Percentiles rank a stretch among this genome's conserved stretches.
Evolutionary conservation across 306 rosid genomes (phyloP).

Genomic region (Cucurbita ficifolia): DNA sequence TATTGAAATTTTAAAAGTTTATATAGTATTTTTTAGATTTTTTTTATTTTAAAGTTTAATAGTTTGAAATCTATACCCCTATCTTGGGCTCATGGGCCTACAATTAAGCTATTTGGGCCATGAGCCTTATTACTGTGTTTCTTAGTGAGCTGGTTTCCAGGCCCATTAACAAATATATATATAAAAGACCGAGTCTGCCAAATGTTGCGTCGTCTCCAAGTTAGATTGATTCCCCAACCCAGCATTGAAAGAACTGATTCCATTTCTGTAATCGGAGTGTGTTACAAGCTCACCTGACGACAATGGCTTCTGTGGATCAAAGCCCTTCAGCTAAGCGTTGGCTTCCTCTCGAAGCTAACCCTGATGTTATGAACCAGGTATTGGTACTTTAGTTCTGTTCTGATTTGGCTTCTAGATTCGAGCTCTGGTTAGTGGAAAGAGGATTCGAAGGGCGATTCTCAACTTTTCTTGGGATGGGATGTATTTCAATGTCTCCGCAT

Average conservation of each 20-base stretch:
- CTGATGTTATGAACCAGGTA: slow-evolving; percentile 94
- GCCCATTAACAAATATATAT: slow-evolving; percentile 14
- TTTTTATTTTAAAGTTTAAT: too few species aligned
- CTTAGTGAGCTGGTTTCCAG: background rate
- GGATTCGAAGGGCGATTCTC: background rate
- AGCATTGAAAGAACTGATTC: background rate
- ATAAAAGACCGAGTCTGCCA: background rate
- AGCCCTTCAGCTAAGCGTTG: slow-evolving; percentile 50
- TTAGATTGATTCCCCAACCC: background rate
- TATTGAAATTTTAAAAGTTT: too few species aligned
- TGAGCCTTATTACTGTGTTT: background rate
- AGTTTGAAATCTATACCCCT: background rate
- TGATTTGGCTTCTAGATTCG: background rate
- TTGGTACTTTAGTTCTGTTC: background rate
- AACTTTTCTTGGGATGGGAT: background rate
- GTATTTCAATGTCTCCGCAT: background rate
- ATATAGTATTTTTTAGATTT: too few species aligned
- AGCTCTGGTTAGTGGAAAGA: background rate
- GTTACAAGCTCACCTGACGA: background rate
- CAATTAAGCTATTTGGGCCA: background rate
- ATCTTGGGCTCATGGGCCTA: background rate
- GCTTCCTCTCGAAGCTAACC: slow-evolving; percentile 99
- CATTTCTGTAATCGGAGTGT: background rate
- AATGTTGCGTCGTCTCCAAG: background rate
- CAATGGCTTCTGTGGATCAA: slow-evolving; percentile 45